Evolutionary conservation across 345 rosid genomes (phyloP).

Genomic region (Dipteronia sinensis): DNA sequence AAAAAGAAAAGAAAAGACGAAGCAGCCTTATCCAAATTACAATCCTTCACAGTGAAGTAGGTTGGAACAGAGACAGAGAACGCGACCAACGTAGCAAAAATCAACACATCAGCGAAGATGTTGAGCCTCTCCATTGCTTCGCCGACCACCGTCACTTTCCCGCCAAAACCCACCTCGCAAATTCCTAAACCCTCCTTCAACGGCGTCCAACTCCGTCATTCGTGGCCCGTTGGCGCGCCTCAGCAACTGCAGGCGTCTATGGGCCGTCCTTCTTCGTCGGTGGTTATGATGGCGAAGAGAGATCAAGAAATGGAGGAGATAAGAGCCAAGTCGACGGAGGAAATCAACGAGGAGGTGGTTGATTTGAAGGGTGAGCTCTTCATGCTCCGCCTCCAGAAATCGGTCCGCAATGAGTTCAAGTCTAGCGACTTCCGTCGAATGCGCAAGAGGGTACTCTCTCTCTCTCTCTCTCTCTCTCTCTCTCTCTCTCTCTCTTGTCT

Average conservation of each 20-base stretch:
- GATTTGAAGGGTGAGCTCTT: slow-evolving; percentile 95
- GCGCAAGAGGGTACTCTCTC: slow-evolving; percentile 70
- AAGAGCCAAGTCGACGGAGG: slow-evolving; percentile 63
- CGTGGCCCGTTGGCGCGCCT: slow-evolving; percentile 29
- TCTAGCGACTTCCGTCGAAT: slow-evolving; percentile 85
- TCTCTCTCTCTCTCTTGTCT: too few relatives aligned
- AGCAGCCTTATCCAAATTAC: not conserved
- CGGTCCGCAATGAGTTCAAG: slow-evolving; percentile 85
- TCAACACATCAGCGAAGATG: slow-evolving; percentile 36
- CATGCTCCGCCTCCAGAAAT: slow-evolving; percentile 86
- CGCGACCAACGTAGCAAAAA: not conserved
- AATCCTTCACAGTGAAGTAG: not conserved
- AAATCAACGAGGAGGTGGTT: slow-evolving; percentile 80
- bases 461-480: too few relatives aligned
- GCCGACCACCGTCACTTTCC: slow-evolving; percentile 39
- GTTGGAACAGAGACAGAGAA: not conserved
- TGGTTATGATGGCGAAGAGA: slow-evolving; percentile 83
- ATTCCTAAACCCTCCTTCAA: slow-evolving; percentile 49
- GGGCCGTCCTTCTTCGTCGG: slow-evolving; percentile 26
- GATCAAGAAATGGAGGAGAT: slow-evolving; percentile 80
- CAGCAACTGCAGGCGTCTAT: slow-evolving; percentile 19
- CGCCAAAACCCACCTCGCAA: slow-evolving; percentile 34
- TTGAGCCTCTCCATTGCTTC: slow-evolving; percentile 55
- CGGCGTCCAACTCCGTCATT: slow-evolving; percentile 51
- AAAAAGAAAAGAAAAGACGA: too few relatives aligned